phyloP scores from a whole-genome alignment of 345 rosid genomes.

The Melaleuca alternifolia region DNA sequence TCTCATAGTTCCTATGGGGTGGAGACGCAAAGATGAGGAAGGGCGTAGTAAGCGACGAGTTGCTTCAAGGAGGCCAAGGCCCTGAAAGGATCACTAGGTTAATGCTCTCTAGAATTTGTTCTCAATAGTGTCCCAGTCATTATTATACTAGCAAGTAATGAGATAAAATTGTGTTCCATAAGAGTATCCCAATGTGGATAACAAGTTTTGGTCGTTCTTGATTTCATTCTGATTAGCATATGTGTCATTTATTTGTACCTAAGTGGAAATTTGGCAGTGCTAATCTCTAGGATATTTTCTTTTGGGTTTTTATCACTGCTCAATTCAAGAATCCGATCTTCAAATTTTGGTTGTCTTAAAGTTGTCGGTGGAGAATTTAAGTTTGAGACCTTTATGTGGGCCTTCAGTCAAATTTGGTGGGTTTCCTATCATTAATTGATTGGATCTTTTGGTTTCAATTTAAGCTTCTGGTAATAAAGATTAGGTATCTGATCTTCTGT shows the following conservation, averaged over 20 bases:
- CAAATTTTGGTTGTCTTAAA: not conserved
- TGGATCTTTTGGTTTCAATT: not conserved
- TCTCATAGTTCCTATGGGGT: not conserved
- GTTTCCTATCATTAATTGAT: not conserved
- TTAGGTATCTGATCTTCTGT: not conserved
- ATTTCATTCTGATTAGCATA: not conserved
- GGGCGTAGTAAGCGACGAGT: not conserved
- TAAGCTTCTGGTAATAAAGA: not conserved
- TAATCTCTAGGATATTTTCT: not conserved
- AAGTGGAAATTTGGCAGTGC: not conserved
- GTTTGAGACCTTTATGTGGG: not conserved
- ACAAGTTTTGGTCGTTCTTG: not conserved
- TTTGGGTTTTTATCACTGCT: not conserved
- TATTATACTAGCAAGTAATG: not conserved
- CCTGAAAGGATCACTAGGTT: not conserved
- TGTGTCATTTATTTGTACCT: not conserved
- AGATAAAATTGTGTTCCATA: not conserved
- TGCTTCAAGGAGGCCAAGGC: not conserved
- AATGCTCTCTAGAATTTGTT: not conserved
- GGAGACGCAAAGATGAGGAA: not conserved
- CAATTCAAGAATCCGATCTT: not conserved
- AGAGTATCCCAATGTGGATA: not conserved
- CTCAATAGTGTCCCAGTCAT: not conserved
- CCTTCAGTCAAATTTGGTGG: not conserved
- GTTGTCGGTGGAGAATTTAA: not conserved